Evolutionary conservation across 1,284 basidiomycete species (phyloP).

Genomic region (Ustilago xerochloae): DNA sequence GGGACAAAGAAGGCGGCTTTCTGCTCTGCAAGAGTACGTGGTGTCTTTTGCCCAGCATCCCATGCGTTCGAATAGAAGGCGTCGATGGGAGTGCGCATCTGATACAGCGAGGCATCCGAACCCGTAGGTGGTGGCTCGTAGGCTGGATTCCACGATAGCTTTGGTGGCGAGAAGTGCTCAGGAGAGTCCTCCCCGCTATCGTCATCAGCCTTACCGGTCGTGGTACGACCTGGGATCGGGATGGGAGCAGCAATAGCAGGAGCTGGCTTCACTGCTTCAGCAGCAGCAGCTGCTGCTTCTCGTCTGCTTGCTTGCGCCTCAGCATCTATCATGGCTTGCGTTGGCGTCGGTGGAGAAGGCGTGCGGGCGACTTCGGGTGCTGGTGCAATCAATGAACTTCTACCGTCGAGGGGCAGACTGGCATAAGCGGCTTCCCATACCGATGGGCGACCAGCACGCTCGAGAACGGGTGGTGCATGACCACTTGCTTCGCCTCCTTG

Average conservation of each 20-base stretch:
- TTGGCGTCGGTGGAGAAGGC: constrained; percentile 53
- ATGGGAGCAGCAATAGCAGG: constrained; percentile 14
- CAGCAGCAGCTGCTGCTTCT: background rate
- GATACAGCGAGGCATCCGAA: constrained; percentile 63
- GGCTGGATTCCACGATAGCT: constrained; percentile 71
- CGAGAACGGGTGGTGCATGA: background rate
- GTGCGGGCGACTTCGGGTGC: constrained; percentile 63
- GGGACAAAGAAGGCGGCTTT: constrained; percentile 73
- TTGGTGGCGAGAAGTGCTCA: constrained; percentile 54
- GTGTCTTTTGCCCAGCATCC: constrained; percentile 68
- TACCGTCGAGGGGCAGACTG: constrained; percentile 83
- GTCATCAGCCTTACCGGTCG: constrained; percentile 3
- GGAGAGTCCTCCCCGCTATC: constrained; percentile 28
- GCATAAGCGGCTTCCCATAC: constrained; percentile 76
- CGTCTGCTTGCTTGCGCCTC: constrained; percentile 8
- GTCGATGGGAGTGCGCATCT: constrained; percentile 70
- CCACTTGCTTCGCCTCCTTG: background rate
- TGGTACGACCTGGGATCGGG: constrained; percentile 7
- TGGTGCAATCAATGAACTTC: constrained; percentile 83
- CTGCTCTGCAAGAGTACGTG: constrained; percentile 43
- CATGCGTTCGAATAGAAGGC: constrained; percentile 71
- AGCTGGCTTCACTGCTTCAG: too few species aligned
- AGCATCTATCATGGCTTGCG: constrained; percentile 34
- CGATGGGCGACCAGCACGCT: constrained; percentile 40
- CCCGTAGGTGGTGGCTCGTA: constrained; percentile 69